Conservation (phyloP, 768 basidiomycete genomes). For the Pleurotus ostreatus region DNA sequence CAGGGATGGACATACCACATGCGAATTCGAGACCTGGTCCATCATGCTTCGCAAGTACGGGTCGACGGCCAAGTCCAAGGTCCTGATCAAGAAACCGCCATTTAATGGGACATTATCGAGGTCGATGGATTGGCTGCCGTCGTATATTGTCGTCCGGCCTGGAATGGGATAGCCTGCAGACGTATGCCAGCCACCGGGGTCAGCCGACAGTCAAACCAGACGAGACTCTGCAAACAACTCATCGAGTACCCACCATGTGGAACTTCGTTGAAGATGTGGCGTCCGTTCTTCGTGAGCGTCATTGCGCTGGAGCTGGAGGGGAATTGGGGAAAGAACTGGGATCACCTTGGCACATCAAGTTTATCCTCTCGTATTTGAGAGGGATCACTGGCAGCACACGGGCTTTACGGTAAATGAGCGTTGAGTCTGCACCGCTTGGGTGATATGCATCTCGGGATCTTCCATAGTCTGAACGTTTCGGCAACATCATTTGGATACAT, state of each 20-base stretch:
- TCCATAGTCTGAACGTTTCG: too few relatives aligned
- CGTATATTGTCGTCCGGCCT: conserved; percentile 35
- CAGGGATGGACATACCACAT: not conserved
- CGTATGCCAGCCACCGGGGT: not conserved
- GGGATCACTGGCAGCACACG: too few relatives aligned
- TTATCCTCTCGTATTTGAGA: too few relatives aligned
- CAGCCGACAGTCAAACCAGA: not conserved
- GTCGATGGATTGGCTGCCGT: conserved; percentile 39
- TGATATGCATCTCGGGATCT: too few relatives aligned
- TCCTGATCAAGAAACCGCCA: conserved; percentile 39
- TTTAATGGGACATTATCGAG: conserved; percentile 32
- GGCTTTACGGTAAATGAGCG: too few relatives aligned
- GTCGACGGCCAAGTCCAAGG: conserved; percentile 40
- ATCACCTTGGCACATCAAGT: too few relatives aligned
- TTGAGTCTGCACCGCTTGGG: too few relatives aligned
- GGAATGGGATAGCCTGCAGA: conserved; percentile 24
- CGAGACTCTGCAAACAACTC: not conserved
- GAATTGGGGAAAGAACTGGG: too few relatives aligned
- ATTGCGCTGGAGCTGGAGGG: conserved; percentile 11
- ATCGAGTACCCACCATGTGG: not conserved
- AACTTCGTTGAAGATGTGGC: conserved; percentile 10
- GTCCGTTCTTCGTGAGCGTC: conserved; percentile 17
- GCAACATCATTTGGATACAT: too few relatives aligned
- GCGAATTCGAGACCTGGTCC: conserved; percentile 12
- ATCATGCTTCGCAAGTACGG: conserved; percentile 38